Base-by-base conservation (phyloP, 1,284 basidiomycete species). In the Taiwanofungus camphoratus region DNA sequence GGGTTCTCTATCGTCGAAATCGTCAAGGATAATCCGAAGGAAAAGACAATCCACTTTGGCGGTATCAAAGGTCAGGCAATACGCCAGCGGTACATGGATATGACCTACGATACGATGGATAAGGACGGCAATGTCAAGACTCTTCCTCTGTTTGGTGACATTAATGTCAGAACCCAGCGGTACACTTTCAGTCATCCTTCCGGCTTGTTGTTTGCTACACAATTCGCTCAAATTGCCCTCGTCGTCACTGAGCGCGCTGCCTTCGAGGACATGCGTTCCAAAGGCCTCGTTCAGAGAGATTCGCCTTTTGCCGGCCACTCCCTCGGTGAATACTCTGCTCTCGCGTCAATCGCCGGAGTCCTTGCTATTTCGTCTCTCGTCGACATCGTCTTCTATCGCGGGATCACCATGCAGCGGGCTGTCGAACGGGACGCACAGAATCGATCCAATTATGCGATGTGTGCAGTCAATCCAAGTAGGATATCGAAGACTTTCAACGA, bases 1-100 rank as follows among this genome's bases (percentile, higher is more conserved):
- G 95, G 92, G 33, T 98, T 99, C 75, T 96, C 92, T 2, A 98
- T 99, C 64, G 76, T 98, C 60, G 93, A 99, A 62, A 98, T 99
- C 58, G 93, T 97, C 66, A 94, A 94, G 70, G 88, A 93, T 64
- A 96, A 96, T 64, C 92, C 93, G 30, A 95, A 93, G 74, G 83
- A 90, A 65, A 92, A 98, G 75, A 98, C 93, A 1, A 87, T 99
- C 54, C 95, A 99, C 68, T 99, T 99, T 56, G 96, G 96, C 74
- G 95, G 95, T 66, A 89, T 97, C 69, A 97, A 96, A 68, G 95
- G 95, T 34, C 93, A 98, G 63, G 92, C 87, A 4, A 98, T 98
- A 55, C 90, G 95, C 39, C 89, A 95, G 61, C 86, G 96, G 31
- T 99, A 98, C 73, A 98, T 98, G 92, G 91, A 94, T 57, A 96